Conservation (phyloP, 768 basidiomycete species). For the Lentinula aciculospora region DNA sequence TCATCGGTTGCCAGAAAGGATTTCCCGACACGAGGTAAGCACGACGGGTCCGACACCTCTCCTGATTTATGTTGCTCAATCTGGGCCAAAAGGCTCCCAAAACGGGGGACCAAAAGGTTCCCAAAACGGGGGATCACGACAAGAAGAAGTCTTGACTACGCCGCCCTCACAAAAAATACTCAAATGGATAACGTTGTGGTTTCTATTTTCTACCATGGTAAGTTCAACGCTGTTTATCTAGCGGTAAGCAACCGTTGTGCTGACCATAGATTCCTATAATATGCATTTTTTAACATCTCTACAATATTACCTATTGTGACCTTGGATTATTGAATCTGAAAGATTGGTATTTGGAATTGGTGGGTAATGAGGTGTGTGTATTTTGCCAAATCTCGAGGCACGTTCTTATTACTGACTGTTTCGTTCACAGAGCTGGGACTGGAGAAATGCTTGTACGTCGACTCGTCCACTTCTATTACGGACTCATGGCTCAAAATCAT, state of each 20-base stretch:
- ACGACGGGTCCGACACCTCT: too few species aligned
- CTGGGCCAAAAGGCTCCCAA: too few species aligned
- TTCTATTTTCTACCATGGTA: neutral
- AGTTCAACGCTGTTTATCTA: neutral
- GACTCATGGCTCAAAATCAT: neutral
- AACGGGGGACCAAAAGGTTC: too few species aligned
- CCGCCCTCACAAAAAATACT: neutral
- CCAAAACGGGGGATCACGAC: neutral
- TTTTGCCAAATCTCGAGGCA: neutral
- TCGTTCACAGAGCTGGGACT: neutral
- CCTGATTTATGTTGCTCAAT: too few species aligned
- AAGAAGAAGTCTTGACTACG: neutral
- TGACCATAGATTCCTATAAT: too few species aligned
- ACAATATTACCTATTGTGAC: too few species aligned
- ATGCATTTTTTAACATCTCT: too few species aligned
- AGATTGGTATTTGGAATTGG: neutral
- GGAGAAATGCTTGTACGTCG: neutral
- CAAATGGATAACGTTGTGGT: neutral
- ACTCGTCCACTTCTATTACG: neutral
- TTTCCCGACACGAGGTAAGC: too few species aligned
- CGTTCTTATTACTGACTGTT: neutral
- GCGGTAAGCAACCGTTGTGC: too few species aligned
- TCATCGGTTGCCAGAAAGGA: too few species aligned
- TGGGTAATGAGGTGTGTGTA: neutral
- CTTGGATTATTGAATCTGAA: too few species aligned